Conservation (phyloP, 306 rosid species). For the barrel medic (Medicago truncatula) region DNA sequence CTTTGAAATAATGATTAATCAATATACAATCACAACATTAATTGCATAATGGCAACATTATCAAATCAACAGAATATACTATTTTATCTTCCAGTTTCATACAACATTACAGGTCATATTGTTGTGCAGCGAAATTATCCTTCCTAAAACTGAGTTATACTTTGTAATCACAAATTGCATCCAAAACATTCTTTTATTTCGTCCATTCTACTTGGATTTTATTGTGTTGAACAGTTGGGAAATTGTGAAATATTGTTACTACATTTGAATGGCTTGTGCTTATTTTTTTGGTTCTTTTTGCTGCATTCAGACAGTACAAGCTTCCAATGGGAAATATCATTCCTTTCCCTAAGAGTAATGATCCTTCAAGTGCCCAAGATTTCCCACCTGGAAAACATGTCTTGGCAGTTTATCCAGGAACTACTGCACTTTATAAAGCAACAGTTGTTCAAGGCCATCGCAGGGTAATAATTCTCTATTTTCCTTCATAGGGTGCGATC, state of each 20-base stretch:
- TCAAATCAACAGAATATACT: background rate
- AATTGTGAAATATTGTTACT: constrained; percentile 24
- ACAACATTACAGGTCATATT: constrained; percentile 3
- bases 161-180: background rate
- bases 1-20: background rate
- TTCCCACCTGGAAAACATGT: constrained; percentile 84
- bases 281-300: constrained; percentile 27
- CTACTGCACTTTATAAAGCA: constrained; percentile 97
- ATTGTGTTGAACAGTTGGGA: background rate
- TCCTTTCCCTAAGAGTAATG: constrained; percentile 90
- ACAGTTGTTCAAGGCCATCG: constrained; percentile 91
- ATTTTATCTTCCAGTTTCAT: background rate
- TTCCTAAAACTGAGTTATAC: background rate
- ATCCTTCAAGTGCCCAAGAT: constrained; percentile 73
- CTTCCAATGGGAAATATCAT: constrained; percentile 84
- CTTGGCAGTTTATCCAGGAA: constrained; percentile 97
- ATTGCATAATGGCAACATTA: background rate
- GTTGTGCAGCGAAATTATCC: background rate
- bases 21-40: background rate
- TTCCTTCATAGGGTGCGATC: constrained; percentile 21
- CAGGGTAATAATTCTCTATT: constrained; percentile 65
- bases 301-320: constrained; percentile 75
- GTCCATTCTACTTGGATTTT: background rate
- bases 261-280: background rate
- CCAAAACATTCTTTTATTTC: background rate